These are phyloP conservation scores for Rutidosis leptorrhynchoides DNA, from an alignment of 129 eudicot species.

Conservation along the genomic window DNA sequence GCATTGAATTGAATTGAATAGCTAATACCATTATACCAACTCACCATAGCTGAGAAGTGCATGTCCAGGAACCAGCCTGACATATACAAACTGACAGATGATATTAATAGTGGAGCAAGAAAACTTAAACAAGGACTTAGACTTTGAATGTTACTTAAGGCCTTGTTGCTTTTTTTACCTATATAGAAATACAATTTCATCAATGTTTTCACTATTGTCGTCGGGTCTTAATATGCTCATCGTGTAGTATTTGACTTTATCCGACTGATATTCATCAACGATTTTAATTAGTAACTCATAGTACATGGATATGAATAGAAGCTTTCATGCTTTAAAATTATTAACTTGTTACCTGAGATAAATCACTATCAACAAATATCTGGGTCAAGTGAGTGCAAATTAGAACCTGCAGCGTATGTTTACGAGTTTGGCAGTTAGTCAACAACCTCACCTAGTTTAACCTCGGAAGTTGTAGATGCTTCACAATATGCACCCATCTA, in stretches of 20 bases:
- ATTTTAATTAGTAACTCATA: slow-evolving; percentile 8
- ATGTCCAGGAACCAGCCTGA: slow-evolving; percentile 88
- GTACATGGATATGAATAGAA: slow-evolving; percentile 16
- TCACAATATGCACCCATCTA: neutral
- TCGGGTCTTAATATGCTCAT: slow-evolving; percentile 91
- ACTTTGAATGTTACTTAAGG: neutral
- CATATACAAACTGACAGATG: slow-evolving; percentile 22
- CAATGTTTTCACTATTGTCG: slow-evolving; percentile 44
- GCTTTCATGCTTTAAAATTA: slow-evolving; percentile 6
- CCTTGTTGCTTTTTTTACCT: slow-evolving; percentile 44
- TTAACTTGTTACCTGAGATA: slow-evolving; percentile 51
- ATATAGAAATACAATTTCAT: slow-evolving; percentile 76
- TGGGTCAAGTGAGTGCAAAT: slow-evolving; percentile 91
- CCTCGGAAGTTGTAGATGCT: slow-evolving; percentile 6
- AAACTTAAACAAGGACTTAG: neutral
- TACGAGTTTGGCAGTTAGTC: slow-evolving; percentile 2
- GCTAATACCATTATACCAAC: slow-evolving; percentile 31
- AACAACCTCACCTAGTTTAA: neutral
- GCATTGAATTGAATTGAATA: slow-evolving; percentile 21
- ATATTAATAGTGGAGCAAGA: slow-evolving; percentile 11
- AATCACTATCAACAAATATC: slow-evolving; percentile 51
- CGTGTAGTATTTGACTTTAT: slow-evolving; percentile 78
- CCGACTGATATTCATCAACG: slow-evolving; percentile 48
- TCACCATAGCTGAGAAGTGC: slow-evolving; percentile 90
- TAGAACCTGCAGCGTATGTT: slow-evolving; percentile 51